Conservation (phyloP, 352 stramenopile genomes). For the Globisporangium lucens region DNA sequence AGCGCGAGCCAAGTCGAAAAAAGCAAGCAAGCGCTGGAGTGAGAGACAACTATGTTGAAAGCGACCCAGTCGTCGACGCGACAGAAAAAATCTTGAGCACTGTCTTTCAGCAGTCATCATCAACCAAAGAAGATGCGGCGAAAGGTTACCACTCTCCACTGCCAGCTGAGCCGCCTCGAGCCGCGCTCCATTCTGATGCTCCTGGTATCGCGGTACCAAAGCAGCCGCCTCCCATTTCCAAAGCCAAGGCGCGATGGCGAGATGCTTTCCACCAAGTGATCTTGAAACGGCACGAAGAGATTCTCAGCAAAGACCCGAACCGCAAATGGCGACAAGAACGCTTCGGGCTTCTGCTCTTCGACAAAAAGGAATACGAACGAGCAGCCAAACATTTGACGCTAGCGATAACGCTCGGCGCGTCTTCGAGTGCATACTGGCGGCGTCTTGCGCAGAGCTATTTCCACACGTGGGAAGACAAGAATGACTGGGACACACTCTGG, state of each 20-base stretch:
- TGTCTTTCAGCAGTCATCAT: background rate
- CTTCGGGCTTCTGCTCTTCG: conserved; percentile 52
- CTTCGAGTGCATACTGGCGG: conserved; percentile 44
- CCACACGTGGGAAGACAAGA: conserved; percentile 34
- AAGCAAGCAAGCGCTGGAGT: background rate
- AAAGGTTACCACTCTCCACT: background rate
- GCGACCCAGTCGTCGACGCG: background rate
- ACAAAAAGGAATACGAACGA: conserved; percentile 31
- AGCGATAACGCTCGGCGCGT: conserved; percentile 47
- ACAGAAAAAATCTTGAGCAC: background rate
- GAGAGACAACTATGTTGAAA: background rate
- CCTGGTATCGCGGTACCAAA: conserved; percentile 1
- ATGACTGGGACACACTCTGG: conserved; percentile 65
- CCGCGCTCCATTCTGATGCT: background rate
- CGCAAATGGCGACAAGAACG: conserved; percentile 66
- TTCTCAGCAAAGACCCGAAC: conserved; percentile 51
- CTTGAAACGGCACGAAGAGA: conserved; percentile 54
- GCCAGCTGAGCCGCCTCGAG: background rate
- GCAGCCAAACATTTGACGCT: conserved; percentile 44
- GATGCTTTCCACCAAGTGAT: conserved; percentile 40
- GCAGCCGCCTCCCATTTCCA: background rate
- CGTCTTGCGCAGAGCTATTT: conserved; percentile 57
- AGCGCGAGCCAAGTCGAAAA: background rate
- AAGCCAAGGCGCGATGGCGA: conserved; percentile 30
- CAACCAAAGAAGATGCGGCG: background rate